A percentile compares a stretch with the other conserved stretches of the same genome.
Conservation (phyloP, 2,329 filamentous ascomycete species). For the Pseudocercospora vitis region DNA sequence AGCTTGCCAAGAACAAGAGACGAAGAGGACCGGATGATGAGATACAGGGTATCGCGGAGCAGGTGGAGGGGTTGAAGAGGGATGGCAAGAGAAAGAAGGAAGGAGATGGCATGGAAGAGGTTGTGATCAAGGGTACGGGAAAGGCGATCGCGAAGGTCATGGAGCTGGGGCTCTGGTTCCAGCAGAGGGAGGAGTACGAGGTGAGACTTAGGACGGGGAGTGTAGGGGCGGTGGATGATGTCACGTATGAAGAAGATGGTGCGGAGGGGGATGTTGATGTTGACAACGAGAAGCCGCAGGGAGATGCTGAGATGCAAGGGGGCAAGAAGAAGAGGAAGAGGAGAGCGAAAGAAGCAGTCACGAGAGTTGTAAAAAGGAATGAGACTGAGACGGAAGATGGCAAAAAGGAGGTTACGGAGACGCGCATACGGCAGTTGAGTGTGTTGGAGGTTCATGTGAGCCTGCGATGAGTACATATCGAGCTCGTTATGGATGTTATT, state of each 20-base stretch:
- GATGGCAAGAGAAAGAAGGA: constrained; percentile 37
- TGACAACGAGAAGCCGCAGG: too few relatives aligned
- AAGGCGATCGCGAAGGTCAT: constrained; percentile 65
- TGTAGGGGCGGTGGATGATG: constrained; percentile 66
- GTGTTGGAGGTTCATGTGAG: constrained; percentile 39
- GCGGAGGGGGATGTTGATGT: constrained; percentile 15
- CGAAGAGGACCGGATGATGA: constrained; percentile 26
- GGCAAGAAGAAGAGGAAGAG: background rate
- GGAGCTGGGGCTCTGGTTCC: constrained; percentile 64
- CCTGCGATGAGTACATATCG: constrained; percentile 26
- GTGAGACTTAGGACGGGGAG: constrained; percentile 64
- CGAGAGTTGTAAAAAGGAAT: constrained; percentile 16
- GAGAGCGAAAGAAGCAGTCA: background rate
- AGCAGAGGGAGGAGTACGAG: constrained; percentile 55
- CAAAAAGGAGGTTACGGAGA: constrained; percentile 35
- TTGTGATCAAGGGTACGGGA: constrained; percentile 65
- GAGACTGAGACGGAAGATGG: constrained; percentile 29
- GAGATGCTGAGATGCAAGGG: too few relatives aligned
- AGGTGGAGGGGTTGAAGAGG: constrained; percentile 35
- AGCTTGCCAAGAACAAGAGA: constrained; percentile 32
- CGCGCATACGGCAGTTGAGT: constrained; percentile 41
- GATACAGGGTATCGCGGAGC: constrained; percentile 41
- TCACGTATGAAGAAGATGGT: constrained; percentile 45
- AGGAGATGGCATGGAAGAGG: constrained; percentile 48
- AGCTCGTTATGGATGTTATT: background rate